Evolutionary conservation across 1,284 basidiomycete species (phyloP), one percentile per base, ranked within the genome.

Genomic region (Amylostereum chailletii): DNA sequence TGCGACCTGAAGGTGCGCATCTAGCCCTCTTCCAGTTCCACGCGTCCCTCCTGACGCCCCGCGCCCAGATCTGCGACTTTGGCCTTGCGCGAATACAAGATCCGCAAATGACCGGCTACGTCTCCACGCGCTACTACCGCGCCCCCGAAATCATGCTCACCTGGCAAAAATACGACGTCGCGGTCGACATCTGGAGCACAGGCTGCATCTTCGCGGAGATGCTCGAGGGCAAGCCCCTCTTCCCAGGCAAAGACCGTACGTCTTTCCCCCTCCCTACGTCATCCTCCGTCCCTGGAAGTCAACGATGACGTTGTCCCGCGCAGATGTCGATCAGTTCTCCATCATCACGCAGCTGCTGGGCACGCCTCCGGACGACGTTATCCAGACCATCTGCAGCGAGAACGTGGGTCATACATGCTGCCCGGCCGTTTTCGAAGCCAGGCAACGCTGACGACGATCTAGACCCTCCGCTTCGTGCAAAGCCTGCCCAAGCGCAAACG

Each of bases 131-230:
- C 60, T 99, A 99, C 72, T 99, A 99, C 70, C 88, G 96, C 49
- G 96, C 95, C 3, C 95, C 95, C 5, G 95, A 99, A 70, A 99
- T 99, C 73, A 99, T 99, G 96, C 79, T 99, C 64, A 99, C 95
- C 43, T 99, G 96, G 96, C 95, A 99, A 69, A 99, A 99, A 73
- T 99, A 99, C 74, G 96, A 99, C 67, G 95, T 98, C 50, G 96
- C 94, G 56, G 94, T 98, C 54, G 95, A 98, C 65, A 95, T 99
- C 61, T 99, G 95, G 95, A 95, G 91, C 63, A 94, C 94, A 10
- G 95, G 94, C 8, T 99, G 96, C 73, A 99, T 99, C 69, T 98
- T 99, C 64, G 96, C 96, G 3, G 95, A 99, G 73, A 99, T 99
- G 96, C 74, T 99, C 51, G 94, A 98, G 68, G 96, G 95, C 45